Evolutionary conservation across 2,329 filamentous ascomycete genomes (phyloP), one percentile per base, ranked within the genome.

Genomic region (Pyrenophora tritici-repentis): DNA sequence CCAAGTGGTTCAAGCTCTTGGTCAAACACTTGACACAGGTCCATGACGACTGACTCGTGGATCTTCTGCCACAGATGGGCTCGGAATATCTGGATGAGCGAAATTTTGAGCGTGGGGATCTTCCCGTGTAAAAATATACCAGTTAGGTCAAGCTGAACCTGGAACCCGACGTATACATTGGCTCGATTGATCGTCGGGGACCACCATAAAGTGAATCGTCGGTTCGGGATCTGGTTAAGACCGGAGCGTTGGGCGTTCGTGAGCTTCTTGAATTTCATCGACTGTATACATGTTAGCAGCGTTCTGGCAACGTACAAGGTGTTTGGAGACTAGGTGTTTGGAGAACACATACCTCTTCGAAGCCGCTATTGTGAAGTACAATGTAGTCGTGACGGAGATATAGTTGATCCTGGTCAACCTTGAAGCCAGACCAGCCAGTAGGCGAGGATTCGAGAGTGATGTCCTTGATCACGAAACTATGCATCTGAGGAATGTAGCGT

Each of bases 1-100:
- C 92, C 92, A 3, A 99, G 81, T 26, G 94, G 91, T 74, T 99
- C 94, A 36, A 99, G 79, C 72, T 99, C 94, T 70, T 97, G 93
- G 62, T 99, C 94, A 64, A 99, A 96, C 12, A 99, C 94, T 72
- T 99, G 95, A 65, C 94, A 97, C 68, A 99, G 76, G 81, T 99
- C 94, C 94, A 99, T 99, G 29, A 97, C 93, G 0, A 97, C 92
- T 1, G 90, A 95, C 75, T 99, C 94, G 75, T 99, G 95, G 39
- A 99, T 97, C 81, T 99, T 99, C 75, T 99, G 94, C 94, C 94
- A 99, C 80, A 99, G 86, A 84, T 99, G 94, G 44, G 95, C 94
- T 72, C 94, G 88, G 89, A 99, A 99, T 65, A 99, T 99, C 72
- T 99, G 94, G 55, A 99, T 99, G 46, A 99, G 80, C 0, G 92